Evolutionary conservation across 371 early-diverging fungal genomes (phyloP), one percentile per base, ranked within the genome.

Genomic region (Mucor piriformis): DNA sequence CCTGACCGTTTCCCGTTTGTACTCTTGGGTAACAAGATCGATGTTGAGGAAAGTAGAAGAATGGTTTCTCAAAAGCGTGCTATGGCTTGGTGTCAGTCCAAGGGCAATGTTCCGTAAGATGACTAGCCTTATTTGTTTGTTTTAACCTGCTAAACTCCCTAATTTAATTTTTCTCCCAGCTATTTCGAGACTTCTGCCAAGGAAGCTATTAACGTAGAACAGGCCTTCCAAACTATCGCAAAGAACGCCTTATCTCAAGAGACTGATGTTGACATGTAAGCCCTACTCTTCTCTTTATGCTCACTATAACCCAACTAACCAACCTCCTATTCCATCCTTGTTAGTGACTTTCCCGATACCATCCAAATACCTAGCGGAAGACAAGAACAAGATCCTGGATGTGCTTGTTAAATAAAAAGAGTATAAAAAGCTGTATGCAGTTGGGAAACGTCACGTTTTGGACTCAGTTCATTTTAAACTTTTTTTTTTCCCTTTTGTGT

Each of bases 1-100:
- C 95, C 98, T 6, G 95, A 97, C 59, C 94, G 92, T 82, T 97
- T 98, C 75, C 97, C 98, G 35, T 98, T 98, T 81, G 95, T 98
- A 29, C 91, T 97, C 12, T 76, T 98, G 18, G 99, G 99, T 60
- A 99, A 99, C 81, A 99, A 99, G 83, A 88, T 96, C 46, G 99
- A 99, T 74, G 74, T 96, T 61, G 95, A 96, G 64, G 97, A 97
- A 57, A 83, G 84, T 32, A 93, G 89, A 83, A 87, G 98, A 57
- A 92, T 90, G 83, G 94, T 95, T 10, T 90, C 95, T 53, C 90
- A 91, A 79, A 96, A 96, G 79, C 88, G 96, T 43, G 96, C 97
- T 25, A 87, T 91, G 89, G 85, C 92, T 58, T 97, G 97, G 93
- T 97, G 97, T 65, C 92, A 92, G 70, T 86, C 94, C 51, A 96